Base-by-base conservation (phyloP, 192 early-diverging fungal genomes). In the Coemansia sp. region DNA sequence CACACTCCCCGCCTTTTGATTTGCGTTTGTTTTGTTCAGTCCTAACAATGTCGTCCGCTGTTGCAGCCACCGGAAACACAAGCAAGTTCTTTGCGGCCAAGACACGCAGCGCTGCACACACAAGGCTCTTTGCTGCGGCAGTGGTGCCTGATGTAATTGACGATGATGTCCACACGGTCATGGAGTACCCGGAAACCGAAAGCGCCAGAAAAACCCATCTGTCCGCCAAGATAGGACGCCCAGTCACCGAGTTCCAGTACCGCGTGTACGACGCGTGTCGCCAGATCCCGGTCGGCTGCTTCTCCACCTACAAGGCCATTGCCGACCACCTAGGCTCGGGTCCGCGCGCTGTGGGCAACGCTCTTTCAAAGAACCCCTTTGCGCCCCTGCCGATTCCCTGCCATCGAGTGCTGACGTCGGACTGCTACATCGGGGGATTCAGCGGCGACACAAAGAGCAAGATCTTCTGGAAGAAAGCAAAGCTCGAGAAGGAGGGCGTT, bases 221-320 rank as follows among this genome's bases (percentile, higher is more conserved):
- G 19, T 90, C 88, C 25, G 63, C 68, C 2, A 85, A 83, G 43
- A 89, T 87, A n/a, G 74, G 75, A 2, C 85, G 87, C 20, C 85
- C 71, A 19, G 72, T 92, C 8, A 92, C 91, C 1, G 78, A 77
- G 25, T 92, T 92, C 59, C 91, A 92, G 70, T 92, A 88, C 71
- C 71, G 82, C 16, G 89, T 92, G 41, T 92, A 91, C 61, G 91
- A 92, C 48, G 70, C 85, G 5, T 88, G 86, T 66, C 74, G 85
- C 1, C 86, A 92, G 72, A 81, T 90, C 11, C 90, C 89, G 6
- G 72, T 71, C 19, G 91, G 91, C 5, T 65, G 85, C 56, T 86
- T 87, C 39, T 86, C 88, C 8, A 89, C 89, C 0, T 92, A 92
- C 82, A 90, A 89, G 65, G 73, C 84, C 13, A 76, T 92, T 22